Conservation (phyloP, 805 yeast species). For the Suhomyces xylopsoci region DNA sequence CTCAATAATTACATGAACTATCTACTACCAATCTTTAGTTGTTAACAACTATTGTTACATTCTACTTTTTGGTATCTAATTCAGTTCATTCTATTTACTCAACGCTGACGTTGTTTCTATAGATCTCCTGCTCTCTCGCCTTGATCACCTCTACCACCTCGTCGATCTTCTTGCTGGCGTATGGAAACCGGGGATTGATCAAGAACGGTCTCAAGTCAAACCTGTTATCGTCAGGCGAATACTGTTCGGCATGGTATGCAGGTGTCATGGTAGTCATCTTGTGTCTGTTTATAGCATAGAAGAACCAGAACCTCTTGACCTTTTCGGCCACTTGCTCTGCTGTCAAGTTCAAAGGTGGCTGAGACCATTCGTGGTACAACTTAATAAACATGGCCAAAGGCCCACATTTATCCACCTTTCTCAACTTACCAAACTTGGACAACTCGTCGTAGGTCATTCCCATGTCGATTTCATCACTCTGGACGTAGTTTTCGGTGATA, state of each 20-base stretch:
- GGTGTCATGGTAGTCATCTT: conserved; percentile 98
- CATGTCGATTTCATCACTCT: conserved; percentile 96
- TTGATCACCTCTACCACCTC: conserved; percentile 60
- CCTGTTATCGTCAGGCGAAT: conserved; percentile 96
- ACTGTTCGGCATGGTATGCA: conserved; percentile 95
- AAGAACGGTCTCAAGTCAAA: conserved; percentile 95
- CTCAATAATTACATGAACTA: too few relatives aligned
- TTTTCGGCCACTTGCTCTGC: conserved; percentile 87
- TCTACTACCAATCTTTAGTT: background rate
- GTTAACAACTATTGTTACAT: too few relatives aligned
- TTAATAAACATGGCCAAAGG: conserved; percentile 94
- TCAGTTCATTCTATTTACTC: conserved; percentile 28
- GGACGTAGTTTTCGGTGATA: conserved; percentile 86
- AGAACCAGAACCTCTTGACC: conserved; percentile 89
- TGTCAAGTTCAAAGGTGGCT: conserved; percentile 55
- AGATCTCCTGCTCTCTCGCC: conserved; percentile 35
- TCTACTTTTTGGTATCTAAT: background rate
- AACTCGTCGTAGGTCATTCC: conserved; percentile 96
- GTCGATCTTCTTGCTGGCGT: conserved; percentile 89
- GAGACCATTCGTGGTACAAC: conserved; percentile 89
- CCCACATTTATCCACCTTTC: conserved; percentile 93
- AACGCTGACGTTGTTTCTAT: conserved; percentile 37
- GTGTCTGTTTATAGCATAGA: conserved; percentile 92
- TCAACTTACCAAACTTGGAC: conserved; percentile 81
- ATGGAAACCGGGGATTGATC: conserved; percentile 82